These are phyloP conservation scores for Trypanosoma melophagium DNA, from an alignment of 208 protist species.

Conservation along the genomic window DNA sequence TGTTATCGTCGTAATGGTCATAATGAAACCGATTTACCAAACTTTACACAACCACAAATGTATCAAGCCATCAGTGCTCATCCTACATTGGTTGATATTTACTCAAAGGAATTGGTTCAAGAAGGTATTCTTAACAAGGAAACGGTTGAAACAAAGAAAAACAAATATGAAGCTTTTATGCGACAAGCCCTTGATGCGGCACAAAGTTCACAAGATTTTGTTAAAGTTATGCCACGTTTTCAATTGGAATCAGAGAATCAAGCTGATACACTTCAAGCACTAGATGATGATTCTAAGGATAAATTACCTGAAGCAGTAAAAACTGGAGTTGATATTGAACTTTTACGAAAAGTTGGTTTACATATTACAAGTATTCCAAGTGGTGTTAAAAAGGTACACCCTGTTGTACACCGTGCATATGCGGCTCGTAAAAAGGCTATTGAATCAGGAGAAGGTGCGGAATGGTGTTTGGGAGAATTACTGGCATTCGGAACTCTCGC, in stretches of 20 bases:
- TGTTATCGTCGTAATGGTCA: constrained; percentile 97
- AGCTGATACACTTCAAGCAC: constrained; percentile 36
- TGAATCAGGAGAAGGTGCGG: constrained; percentile 81
- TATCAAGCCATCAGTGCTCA: constrained; percentile 93
- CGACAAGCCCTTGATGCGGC: constrained; percentile 82
- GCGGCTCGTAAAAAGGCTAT: constrained; percentile 82
- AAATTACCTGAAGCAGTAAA: constrained; percentile 51
- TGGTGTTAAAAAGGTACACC: constrained; percentile 83
- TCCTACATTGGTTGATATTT: constrained; percentile 86
- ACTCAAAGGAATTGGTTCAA: constrained; percentile 78
- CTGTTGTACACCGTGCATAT: constrained; percentile 91
- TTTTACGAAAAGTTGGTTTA: constrained; percentile 65
- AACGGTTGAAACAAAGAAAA: constrained; percentile 61
- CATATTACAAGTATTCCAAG: constrained; percentile 87
- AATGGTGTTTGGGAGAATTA: constrained; percentile 96
- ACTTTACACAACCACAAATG: constrained; percentile 96
- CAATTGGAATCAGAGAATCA: constrained; percentile 77
- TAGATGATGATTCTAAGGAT: constrained; percentile 34
- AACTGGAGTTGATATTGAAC: constrained; percentile 70
- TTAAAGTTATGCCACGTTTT: constrained; percentile 71
- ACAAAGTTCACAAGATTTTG: constrained; percentile 81
- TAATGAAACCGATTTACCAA: constrained; percentile 97
- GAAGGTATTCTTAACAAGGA: constrained; percentile 80
- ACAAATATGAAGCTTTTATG: constrained; percentile 67
- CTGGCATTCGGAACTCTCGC: constrained; percentile 94